Percentiles rank a stretch among this genome's conserved stretches.
Evolutionary conservation across 768 basidiomycete genomes (phyloP).

Genomic region (Tulasnella sp.): DNA sequence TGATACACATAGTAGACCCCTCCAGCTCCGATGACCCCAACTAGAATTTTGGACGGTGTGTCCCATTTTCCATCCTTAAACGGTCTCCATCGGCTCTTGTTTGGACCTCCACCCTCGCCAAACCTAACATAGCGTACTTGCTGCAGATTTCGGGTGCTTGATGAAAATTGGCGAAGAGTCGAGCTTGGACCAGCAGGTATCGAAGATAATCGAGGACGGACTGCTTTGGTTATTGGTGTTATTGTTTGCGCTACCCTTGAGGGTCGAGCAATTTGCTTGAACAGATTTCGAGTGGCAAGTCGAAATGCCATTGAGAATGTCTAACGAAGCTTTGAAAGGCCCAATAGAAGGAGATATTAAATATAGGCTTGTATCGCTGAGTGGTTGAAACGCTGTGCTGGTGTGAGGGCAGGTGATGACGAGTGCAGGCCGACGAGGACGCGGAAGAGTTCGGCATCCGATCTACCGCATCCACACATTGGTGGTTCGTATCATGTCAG

Average conservation of each 20-base stretch:
- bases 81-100: not conserved
- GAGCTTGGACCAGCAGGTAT: not conserved
- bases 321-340: not conserved
- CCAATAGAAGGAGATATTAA: not conserved
- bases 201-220: not conserved
- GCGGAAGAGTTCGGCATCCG: not conserved
- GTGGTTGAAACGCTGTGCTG: not conserved
- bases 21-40: not conserved
- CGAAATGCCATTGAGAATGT: not conserved
- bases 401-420: not conserved
- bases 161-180: not conserved
- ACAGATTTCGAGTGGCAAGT: not conserved
- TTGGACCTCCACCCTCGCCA: not conserved
- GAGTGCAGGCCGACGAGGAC: not conserved
- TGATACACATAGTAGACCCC: constrained; percentile 17
- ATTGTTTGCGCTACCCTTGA: not conserved
- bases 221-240: not conserved
- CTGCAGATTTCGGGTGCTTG: not conserved
- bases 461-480: not conserved
- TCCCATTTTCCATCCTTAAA: constrained; percentile 11
- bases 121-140: not conserved
- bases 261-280: not conserved
- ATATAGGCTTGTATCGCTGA: not conserved
- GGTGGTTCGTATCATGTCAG: too few species aligned
- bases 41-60: constrained; percentile 4